Evolutionary conservation across 495 filamentous ascomycete genomes (phyloP).

Genomic region (Pseudoneurospora amorphoporcata): DNA sequence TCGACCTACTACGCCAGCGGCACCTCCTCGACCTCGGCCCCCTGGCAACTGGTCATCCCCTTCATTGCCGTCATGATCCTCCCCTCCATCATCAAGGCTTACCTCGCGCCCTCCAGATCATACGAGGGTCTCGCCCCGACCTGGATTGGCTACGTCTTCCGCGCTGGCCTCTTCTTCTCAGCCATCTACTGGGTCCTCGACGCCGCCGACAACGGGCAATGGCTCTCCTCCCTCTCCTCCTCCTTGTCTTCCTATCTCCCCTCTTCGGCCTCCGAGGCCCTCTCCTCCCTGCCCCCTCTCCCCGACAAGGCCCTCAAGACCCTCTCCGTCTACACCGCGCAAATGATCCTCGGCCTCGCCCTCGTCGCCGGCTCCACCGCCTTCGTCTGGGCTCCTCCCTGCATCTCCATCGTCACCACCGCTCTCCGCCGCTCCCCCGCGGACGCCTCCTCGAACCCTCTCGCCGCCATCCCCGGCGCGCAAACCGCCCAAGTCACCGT

Average conservation of each 20-base stretch:
- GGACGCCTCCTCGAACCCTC: not conserved
- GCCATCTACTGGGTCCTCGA: constrained; percentile 86
- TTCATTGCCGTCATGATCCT: constrained; percentile 62
- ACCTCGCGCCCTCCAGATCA: constrained; percentile 64
- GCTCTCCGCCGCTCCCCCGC: constrained; percentile 18
- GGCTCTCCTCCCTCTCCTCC: constrained; percentile 45
- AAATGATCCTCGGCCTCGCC: constrained; percentile 64
- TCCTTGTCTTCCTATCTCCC: constrained; percentile 75
- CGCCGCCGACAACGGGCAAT: constrained; percentile 79
- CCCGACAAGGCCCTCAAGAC: constrained; percentile 56
- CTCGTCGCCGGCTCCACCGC: constrained; percentile 55
- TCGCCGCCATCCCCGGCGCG: not conserved
- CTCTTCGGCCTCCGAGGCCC: constrained; percentile 82
- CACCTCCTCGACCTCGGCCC: constrained; percentile 82
- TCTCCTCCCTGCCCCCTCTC: constrained; percentile 60
- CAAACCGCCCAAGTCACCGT: constrained; percentile 55
- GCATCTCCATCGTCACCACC: constrained; percentile 47
- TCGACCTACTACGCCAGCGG: constrained; percentile 93
- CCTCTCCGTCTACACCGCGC: constrained; percentile 62
- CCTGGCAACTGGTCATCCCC: constrained; percentile 80
- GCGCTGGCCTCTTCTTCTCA: constrained; percentile 60
- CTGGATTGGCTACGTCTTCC: constrained; percentile 76
- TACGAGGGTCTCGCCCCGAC: constrained; percentile 74
- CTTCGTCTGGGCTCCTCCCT: constrained; percentile 67
- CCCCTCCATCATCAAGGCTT: constrained; percentile 67